These are phyloP conservation scores for Rhizoctonia solani DNA, from an alignment of 1,284 basidiomycete genomes.

Conservation along the genomic window DNA sequence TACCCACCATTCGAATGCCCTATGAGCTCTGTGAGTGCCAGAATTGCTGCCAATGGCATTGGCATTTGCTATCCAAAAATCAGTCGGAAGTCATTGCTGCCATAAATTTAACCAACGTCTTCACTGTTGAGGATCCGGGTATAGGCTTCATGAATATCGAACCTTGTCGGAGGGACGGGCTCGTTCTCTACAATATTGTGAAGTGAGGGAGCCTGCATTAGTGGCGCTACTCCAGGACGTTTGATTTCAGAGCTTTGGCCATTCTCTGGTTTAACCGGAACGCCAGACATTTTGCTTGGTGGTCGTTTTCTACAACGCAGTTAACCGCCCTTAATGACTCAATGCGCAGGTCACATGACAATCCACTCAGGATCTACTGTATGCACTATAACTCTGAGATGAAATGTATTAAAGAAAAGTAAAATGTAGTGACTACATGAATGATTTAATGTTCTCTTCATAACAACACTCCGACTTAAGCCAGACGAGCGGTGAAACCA, in stretches of 20 bases:
- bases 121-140: slow-evolving; percentile 25
- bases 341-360: neutral
- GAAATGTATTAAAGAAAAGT: too few relatives aligned
- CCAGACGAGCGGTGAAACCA: slow-evolving; percentile 18
- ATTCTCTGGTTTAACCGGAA: neutral
- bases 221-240: neutral
- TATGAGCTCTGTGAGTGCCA: slow-evolving; percentile 78
- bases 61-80: slow-evolving; percentile 60
- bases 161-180: neutral
- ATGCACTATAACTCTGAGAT: neutral
- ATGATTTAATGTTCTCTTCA: neutral
- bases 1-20: slow-evolving; percentile 68
- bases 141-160: slow-evolving; percentile 37
- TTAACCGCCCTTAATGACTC: neutral
- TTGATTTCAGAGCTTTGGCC: neutral
- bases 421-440: too few relatives aligned
- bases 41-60: slow-evolving; percentile 85
- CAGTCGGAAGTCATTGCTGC: neutral
- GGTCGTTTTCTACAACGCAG: slow-evolving; percentile 1
- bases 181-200: slow-evolving; percentile 14
- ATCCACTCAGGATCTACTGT: neutral
- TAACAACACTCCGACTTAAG: neutral
- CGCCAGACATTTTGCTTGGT: neutral
- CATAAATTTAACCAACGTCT: slow-evolving; percentile 1
- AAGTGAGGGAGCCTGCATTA: neutral